phyloP scores from a whole-genome alignment of 441 rosid species.

The Populus hybrid region DNA sequence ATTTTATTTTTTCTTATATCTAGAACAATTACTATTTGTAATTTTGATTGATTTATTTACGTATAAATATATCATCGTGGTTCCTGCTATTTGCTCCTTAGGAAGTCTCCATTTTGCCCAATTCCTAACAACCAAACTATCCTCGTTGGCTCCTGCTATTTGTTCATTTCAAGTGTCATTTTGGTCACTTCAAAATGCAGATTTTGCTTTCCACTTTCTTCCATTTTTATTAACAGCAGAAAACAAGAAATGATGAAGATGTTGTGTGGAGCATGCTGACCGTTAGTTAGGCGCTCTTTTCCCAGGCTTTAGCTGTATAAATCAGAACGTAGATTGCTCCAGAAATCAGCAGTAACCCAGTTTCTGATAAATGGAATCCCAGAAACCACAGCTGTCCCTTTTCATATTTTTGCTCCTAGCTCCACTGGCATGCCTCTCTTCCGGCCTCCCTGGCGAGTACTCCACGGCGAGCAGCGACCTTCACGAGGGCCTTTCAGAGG shows the following conservation, averaged over 20 bases:
- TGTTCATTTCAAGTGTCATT: background rate
- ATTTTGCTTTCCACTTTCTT: too few relatives aligned
- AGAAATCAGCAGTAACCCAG: background rate
- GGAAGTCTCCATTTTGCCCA: background rate
- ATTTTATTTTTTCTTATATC: too few relatives aligned
- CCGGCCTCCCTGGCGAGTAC: slow-evolving; percentile 35
- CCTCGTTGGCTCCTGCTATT: background rate
- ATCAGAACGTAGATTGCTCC: background rate
- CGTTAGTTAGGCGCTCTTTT: background rate
- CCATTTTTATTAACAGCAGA: background rate
- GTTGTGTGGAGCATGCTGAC: background rate
- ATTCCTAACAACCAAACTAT: background rate
- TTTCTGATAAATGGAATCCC: slow-evolving; percentile 28
- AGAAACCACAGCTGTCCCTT: slow-evolving; percentile 8
- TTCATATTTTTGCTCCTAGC: slow-evolving; percentile 27
- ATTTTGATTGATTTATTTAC: too few relatives aligned
- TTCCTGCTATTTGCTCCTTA: background rate
- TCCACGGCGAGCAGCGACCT: slow-evolving; percentile 34
- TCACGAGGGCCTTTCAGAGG: slow-evolving; percentile 36
- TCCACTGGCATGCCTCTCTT: slow-evolving; percentile 24
- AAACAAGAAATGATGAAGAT: background rate
- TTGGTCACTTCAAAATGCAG: background rate
- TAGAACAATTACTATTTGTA: too few relatives aligned
- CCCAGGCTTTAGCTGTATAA: background rate
- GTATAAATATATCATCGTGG: too few relatives aligned